Percentiles rank a stretch among this genome's conserved stretches.
Evolutionary conservation across 2,329 filamentous ascomycete genomes (phyloP).

Genomic region (Fusarium sp.): DNA sequence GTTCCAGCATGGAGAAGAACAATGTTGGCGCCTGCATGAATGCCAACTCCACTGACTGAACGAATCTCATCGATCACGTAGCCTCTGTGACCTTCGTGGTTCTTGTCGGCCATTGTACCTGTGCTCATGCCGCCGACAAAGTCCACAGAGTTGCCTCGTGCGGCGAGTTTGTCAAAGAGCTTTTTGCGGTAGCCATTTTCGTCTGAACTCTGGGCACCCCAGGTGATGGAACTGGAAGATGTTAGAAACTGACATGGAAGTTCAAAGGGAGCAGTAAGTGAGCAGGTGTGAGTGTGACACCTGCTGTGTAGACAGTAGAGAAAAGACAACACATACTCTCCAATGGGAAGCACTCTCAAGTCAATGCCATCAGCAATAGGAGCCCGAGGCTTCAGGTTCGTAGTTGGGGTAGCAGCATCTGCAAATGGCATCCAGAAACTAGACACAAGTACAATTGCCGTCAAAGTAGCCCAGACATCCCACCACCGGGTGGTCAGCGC

Average conservation of each 20-base stretch:
- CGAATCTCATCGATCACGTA: background rate
- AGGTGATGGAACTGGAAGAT: conserved; percentile 4
- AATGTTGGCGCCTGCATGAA: background rate
- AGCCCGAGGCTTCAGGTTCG: background rate
- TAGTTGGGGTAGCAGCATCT: background rate
- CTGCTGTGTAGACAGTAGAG: background rate
- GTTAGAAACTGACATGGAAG: background rate
- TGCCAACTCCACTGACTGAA: background rate
- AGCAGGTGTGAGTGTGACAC: background rate
- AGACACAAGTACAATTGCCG: background rate
- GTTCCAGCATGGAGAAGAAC: background rate
- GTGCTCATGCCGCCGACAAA: conserved; percentile 4
- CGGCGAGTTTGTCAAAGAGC: background rate
- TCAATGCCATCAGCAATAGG: background rate
- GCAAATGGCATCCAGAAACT: background rate
- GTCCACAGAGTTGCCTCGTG: conserved; percentile 2
- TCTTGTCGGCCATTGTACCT: background rate
- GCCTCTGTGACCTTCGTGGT: conserved; percentile 6
- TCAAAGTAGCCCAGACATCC: background rate
- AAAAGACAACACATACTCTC: background rate
- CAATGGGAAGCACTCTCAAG: background rate
- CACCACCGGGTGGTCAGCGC: background rate
- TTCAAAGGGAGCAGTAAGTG: background rate
- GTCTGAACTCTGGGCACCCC: conserved; percentile 3
- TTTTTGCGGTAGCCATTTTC: conserved; percentile 10